Conservation (phyloP, 441 rosid genomes). For the Rhodomyrtus psidioides region DNA sequence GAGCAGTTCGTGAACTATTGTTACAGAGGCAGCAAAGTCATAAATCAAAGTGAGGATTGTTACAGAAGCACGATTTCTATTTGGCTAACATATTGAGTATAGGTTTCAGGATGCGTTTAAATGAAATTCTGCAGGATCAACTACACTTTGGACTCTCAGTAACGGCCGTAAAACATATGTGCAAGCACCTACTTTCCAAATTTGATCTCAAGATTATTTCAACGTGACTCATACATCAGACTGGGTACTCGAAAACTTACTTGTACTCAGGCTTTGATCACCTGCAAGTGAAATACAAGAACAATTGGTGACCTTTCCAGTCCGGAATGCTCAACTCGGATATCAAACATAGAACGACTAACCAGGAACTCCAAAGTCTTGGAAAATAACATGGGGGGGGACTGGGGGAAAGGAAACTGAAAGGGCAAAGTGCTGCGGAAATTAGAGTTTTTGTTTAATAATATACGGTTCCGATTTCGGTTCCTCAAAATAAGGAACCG, state of each 20-base stretch:
- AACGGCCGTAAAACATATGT: background rate
- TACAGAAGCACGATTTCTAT: background rate
- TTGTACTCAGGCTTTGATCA: background rate
- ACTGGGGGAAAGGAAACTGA: no score
- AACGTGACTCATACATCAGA: background rate
- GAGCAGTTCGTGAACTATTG: background rate
- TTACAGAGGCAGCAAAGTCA: background rate
- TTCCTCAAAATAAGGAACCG: no score
- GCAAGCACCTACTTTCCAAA: background rate
- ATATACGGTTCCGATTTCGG: no score
- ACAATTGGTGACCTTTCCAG: background rate
- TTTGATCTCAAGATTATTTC: background rate
- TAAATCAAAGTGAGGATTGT: background rate
- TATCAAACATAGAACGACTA: background rate
- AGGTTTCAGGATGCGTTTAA: background rate
- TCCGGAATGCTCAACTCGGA: background rate
- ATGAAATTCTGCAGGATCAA: background rate
- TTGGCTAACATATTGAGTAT: background rate
- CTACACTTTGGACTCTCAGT: background rate
- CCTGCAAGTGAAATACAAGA: background rate
- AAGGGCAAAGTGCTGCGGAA: no score
- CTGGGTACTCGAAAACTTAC: background rate
- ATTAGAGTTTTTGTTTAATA: no score
- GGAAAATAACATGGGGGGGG: background rate
- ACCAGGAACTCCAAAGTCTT: background rate